phyloP scores from a whole-genome alignment of 2,329 filamentous ascomycete genomes.

The Fusarium nygamai region DNA sequence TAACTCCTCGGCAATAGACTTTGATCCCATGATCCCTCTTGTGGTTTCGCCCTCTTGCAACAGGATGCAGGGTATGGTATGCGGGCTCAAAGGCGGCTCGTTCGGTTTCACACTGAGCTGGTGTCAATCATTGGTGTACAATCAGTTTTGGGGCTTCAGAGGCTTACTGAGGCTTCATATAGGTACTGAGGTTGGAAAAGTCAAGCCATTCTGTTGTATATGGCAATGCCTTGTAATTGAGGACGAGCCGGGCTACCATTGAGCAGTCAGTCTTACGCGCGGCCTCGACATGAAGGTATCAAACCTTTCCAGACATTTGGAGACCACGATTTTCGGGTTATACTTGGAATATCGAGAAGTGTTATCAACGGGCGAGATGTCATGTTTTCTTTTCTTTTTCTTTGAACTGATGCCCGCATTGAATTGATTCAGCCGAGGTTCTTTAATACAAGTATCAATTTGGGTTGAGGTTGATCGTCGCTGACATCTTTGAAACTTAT shows the following conservation, averaged over 20 bases:
- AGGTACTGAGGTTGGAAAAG: neutral
- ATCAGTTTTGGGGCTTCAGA: fast-evolving
- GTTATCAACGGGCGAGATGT: neutral
- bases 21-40: neutral
- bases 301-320: slow-evolving; percentile 2
- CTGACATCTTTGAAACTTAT: neutral
- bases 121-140: neutral
- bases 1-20: neutral
- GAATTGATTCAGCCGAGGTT: neutral
- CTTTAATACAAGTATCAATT: neutral
- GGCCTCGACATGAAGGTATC: neutral
- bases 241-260: neutral
- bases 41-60: neutral
- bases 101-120: neutral
- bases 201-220: neutral
- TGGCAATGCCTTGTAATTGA: neutral
- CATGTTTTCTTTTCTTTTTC: neutral
- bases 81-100: neutral
- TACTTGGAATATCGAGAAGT: neutral
- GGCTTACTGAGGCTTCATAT: neutral
- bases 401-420: neutral
- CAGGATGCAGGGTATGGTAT: neutral
- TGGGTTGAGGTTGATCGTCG: neutral
- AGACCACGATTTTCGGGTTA: neutral
- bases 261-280: neutral